These are phyloP conservation scores for Aspergillus felis DNA, from an alignment of 2,329 filamentous ascomycete genomes.

Conservation along the genomic window DNA sequence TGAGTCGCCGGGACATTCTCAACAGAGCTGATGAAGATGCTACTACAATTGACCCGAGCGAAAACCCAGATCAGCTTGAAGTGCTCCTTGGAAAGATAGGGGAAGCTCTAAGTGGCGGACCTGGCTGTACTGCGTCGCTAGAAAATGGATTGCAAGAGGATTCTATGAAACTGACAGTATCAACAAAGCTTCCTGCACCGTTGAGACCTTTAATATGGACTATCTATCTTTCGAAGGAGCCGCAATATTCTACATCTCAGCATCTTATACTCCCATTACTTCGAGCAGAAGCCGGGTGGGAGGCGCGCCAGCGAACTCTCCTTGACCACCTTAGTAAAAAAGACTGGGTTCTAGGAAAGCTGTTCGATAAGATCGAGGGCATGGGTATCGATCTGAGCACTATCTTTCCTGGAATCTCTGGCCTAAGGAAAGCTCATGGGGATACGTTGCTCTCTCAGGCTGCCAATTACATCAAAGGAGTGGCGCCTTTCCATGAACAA, in stretches of 20 bases:
- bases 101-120: constrained; percentile 41
- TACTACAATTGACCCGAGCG: constrained; percentile 58
- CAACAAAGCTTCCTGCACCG: constrained; percentile 50
- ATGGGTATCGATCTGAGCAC: constrained; percentile 53
- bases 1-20: constrained; percentile 46
- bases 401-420: constrained; percentile 54
- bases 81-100: constrained; percentile 55
- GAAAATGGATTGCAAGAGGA: constrained; percentile 24
- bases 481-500: constrained; percentile 51
- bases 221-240: constrained; percentile 42
- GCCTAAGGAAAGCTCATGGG: constrained; percentile 43
- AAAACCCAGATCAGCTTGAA: constrained; percentile 52
- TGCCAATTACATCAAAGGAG: constrained; percentile 52
- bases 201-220: constrained; percentile 53
- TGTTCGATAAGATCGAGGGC: constrained; percentile 57
- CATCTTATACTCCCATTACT: constrained; percentile 54
- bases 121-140: constrained; percentile 30
- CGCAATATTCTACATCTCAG: constrained; percentile 41
- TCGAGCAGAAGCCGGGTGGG: constrained; percentile 44
- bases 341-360: constrained; percentile 55
- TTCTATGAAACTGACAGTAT: constrained; percentile 45
- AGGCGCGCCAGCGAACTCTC: constrained; percentile 47
- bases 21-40: constrained; percentile 45
- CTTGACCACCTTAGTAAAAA: constrained; percentile 52
- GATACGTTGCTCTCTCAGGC: constrained; percentile 48